A percentile compares a stretch with the other conserved stretches of the same genome.
These are phyloP conservation scores for Taiozyma sp. DNA, from an alignment of 1,139 yeast genomes.

Conservation along the genomic window DNA sequence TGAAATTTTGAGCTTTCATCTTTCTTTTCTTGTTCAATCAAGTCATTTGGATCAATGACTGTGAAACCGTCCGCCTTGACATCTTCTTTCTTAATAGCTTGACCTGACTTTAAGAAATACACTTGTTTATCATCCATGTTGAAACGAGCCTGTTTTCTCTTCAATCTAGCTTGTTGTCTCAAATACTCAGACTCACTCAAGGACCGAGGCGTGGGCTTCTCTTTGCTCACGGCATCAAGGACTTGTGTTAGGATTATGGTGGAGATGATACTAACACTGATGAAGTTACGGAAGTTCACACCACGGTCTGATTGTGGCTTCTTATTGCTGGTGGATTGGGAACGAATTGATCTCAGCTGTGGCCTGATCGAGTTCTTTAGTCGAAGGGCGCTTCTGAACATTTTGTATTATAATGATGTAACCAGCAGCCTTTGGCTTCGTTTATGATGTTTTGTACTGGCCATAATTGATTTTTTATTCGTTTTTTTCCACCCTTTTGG, in stretches of 20 bases:
- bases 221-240: slow-evolving; percentile 48
- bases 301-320: slow-evolving; percentile 10
- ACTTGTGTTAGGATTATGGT: slow-evolving; percentile 50
- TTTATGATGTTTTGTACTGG: no score
- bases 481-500: no score
- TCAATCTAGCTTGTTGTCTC: slow-evolving; percentile 22
- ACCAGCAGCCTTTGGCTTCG: no score
- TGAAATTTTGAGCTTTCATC: slow-evolving; percentile 34
- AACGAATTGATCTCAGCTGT: background rate
- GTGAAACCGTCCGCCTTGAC: slow-evolving; percentile 8
- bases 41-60: slow-evolving; percentile 16
- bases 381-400: background rate
- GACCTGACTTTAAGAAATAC: slow-evolving; percentile 10
- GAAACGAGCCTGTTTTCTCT: slow-evolving; percentile 20
- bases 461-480: no score
- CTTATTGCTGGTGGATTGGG: background rate
- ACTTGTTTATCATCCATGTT: slow-evolving; percentile 19
- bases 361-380: background rate
- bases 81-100: slow-evolving; percentile 1
- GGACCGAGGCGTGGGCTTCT: slow-evolving; percentile 30
- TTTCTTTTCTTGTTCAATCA: slow-evolving; percentile 17
- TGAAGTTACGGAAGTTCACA: slow-evolving; percentile 45
- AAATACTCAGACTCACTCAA: slow-evolving; percentile 22
- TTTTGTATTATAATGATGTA: background rate
- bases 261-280: slow-evolving; percentile 46